These are phyloP conservation scores for Aurantiochytrium sp. DNA, from an alignment of 108 stramenopile genomes.

Conservation along the genomic window DNA sequence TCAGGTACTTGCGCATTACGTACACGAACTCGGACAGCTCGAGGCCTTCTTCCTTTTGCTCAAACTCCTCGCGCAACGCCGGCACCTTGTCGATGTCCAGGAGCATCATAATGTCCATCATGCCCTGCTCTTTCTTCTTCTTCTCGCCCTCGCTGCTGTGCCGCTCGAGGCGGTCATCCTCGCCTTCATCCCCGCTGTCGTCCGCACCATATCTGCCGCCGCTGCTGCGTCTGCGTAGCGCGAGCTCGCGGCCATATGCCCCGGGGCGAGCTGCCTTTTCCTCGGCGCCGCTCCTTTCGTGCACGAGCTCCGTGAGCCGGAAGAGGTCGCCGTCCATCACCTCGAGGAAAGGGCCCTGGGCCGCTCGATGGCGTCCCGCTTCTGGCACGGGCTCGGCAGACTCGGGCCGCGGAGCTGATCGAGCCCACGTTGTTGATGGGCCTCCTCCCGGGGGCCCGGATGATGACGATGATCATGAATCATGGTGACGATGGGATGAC, in stretches of 20 bases:
- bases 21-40: constrained; percentile 30
- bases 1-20: constrained; percentile 32
- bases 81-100: constrained; percentile 32
- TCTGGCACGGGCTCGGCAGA: too few species aligned
- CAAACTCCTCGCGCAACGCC: constrained; percentile 26
- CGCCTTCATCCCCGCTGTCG: background rate
- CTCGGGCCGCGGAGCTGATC: too few species aligned
- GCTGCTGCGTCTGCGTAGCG: background rate
- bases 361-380: too few species aligned
- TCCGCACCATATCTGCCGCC: background rate
- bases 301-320: background rate
- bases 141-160: too few species aligned
- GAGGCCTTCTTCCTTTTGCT: constrained; percentile 22
- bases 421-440: too few species aligned
- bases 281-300: background rate
- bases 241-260: background rate
- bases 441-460: too few species aligned
- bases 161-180: too few species aligned
- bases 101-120: constrained; percentile 35
- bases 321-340: background rate
- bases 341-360: too few species aligned
- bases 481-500: too few species aligned
- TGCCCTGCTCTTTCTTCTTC: background rate
- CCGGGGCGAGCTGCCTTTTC: background rate
- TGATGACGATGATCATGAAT: too few species aligned